A percentile compares a stretch with the other conserved stretches of the same genome.
Evolutionary conservation across 2,329 filamentous ascomycete genomes (phyloP).

Genomic region (Fusarium liriodendri): DNA sequence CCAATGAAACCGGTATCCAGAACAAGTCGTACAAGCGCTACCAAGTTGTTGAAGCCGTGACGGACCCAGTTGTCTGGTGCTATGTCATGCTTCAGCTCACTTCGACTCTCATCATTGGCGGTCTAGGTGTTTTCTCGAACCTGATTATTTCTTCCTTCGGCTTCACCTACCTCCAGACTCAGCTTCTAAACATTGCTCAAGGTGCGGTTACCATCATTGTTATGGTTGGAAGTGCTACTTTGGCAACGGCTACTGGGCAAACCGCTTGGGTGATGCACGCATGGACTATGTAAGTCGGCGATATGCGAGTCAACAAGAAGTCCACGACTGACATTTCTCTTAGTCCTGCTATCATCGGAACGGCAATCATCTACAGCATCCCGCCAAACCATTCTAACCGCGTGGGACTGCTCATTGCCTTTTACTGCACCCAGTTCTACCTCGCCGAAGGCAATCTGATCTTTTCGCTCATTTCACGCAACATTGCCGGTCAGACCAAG

Average conservation of each 20-base stretch:
- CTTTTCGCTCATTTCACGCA: not conserved
- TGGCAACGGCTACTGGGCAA: slow-evolving; percentile 28
- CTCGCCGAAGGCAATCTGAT: not conserved
- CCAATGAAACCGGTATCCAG: slow-evolving; percentile 52
- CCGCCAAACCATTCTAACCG: slow-evolving; percentile 44
- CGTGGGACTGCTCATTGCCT: slow-evolving; percentile 52
- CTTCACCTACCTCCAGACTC: slow-evolving; percentile 21
- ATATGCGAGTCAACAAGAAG: too few relatives aligned
- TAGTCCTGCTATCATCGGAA: slow-evolving; percentile 52
- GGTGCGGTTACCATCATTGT: slow-evolving; percentile 47
- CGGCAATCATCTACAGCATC: slow-evolving; percentile 52
- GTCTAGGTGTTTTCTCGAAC: slow-evolving; percentile 8
- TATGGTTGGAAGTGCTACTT: slow-evolving; percentile 43
- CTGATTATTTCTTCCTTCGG: slow-evolving; percentile 7
- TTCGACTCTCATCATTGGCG: slow-evolving; percentile 16
- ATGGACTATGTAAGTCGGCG: not conserved
- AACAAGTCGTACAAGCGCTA: slow-evolving; percentile 50
- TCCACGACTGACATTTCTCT: not conserved
- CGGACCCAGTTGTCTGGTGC: slow-evolving; percentile 49
- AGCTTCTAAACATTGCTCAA: slow-evolving; percentile 2
- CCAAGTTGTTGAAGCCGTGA: slow-evolving; percentile 52
- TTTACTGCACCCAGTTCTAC: slow-evolving; percentile 55
- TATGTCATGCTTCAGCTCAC: slow-evolving; percentile 13
- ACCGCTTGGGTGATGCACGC: slow-evolving; percentile 21
- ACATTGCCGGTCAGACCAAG: slow-evolving; percentile 6